Base-by-base conservation (phyloP, 2,329 filamentous ascomycete species). In the Exophiala mesophila region DNA sequence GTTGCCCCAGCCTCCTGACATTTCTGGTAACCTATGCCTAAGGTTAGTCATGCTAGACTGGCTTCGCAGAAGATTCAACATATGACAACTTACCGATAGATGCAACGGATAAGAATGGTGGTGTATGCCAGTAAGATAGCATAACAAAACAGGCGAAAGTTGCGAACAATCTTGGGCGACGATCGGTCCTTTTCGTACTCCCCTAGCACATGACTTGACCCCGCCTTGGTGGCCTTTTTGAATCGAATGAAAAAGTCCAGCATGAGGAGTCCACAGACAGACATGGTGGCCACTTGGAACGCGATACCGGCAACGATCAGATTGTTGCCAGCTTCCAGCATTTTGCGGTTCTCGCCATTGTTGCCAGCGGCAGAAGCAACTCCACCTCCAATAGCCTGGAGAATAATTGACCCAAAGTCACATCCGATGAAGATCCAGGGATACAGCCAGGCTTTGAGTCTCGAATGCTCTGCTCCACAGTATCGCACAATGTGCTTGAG, bases 361-460 rank as follows among this genome's bases (percentile, higher is more conserved):
- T 68, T 62, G 1, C 61, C 61, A 4, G 59, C 59, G 2, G 72
- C 72, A 0, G 70, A 69, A 0, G 77, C 74, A 1, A 78, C 74
- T 35, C 80, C 64, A 34, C 70, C 77, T 41, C 78, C 77, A 3
- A 67, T 68, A 4, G 75, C 76, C 57, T 82, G 78, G 4, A 81
- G 62, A 10, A 76, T 51, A 13, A 82, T 69, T 13, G 72, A 76
- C 36, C 76, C 56, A 35, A 80, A 53, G 50, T 82, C 78, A 55
- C 74, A 78, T 10, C 65, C 58, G 50, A 81, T 74, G 62, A 82
- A 82, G 47, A 81, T 70, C 59, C 72, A 71, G 5, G 77, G 78
- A 58, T 78, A 80, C 39, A 70, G 63, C 4, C 62, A 59, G 6
- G 73, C 69, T 26, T 64, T 66, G 37, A 76, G 62, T 23, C 66